Evolutionary conservation across 441 rosid genomes (phyloP), one percentile per base, ranked within the genome.

Genomic region (Arabidopsis hybrid): DNA sequence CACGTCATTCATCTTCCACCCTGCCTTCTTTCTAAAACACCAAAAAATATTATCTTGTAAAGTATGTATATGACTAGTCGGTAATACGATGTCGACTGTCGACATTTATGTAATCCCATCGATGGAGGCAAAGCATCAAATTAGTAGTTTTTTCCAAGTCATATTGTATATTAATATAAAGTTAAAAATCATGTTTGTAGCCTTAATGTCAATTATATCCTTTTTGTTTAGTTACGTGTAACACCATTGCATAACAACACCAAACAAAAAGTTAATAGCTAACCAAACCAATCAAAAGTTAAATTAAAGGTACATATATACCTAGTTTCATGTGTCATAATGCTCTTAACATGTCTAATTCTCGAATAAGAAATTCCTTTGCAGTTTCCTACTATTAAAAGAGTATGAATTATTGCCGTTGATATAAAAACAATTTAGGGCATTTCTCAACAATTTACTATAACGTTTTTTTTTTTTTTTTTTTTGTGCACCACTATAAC

Each of bases 1-100:
- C 77, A 73, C 57, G 32, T 65, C 51, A 57, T 73, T 46, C 65
- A 73, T 55, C 58, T 13, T 49, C 1, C 16, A 53, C 55, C 36
- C 11, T 14, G 56, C 10, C 46, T 29, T 70, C 31, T 53, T 42
- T 18, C 17, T 63, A 2, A 10, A 13, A 63, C 13, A 26, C 21
- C 16, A 7, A 43, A 14, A 61, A 16, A 10, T 21, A 38, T 21
- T 35, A 55, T 45, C 57, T 11, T 18, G n/a, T 2, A 34, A 71
- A 51, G 17, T 29, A 17, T 51, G 26, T 26, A 60, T 26, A 60
- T 59, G 29, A 69, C 46, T 50, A 14, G 60, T 67, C 47, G 46
- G 11, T 13, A 8, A 31, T 69, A 34, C 6, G 36, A 53, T 40
- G 21, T 71, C 29, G 49, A 58, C 4, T 11, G 66, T 35, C 3